phyloP scores from a whole-genome alignment of 2,329 filamentous ascomycete genomes.

The Nectriaceae sp. region DNA sequence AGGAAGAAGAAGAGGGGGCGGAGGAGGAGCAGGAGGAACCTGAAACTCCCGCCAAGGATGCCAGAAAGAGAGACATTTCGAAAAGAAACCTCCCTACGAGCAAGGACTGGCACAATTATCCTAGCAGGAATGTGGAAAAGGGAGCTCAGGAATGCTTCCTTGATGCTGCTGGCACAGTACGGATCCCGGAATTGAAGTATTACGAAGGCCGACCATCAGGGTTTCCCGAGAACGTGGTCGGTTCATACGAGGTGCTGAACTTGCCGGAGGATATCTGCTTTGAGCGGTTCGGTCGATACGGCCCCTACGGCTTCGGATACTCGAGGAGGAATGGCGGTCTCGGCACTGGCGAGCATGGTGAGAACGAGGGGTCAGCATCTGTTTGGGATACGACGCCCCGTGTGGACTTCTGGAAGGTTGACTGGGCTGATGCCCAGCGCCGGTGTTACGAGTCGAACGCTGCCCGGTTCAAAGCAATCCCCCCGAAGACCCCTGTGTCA shows the following conservation, averaged over 20 bases:
- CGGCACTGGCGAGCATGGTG: conserved; percentile 82
- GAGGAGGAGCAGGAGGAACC: conserved; percentile 13
- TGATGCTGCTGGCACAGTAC: conserved; percentile 64
- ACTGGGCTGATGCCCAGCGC: conserved; percentile 78
- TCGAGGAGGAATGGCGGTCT: conserved; percentile 75
- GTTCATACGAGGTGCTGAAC: conserved; percentile 81
- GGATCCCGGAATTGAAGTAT: conserved; percentile 70
- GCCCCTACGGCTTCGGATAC: conserved; percentile 90
- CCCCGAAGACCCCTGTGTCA: conserved; percentile 40
- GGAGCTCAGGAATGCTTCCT: conserved; percentile 76
- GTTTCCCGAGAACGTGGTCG: conserved; percentile 81
- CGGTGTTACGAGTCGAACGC: conserved; percentile 73
- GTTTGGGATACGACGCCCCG: conserved; percentile 73
- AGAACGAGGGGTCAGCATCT: conserved; percentile 75
- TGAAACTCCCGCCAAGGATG: conserved; percentile 12
- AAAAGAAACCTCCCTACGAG: conserved; percentile 30
- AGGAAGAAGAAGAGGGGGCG: conserved; percentile 16
- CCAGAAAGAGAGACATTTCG: conserved; percentile 10
- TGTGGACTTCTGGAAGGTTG: conserved; percentile 75
- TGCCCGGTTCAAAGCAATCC: conserved; percentile 63
- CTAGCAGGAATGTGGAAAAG: conserved; percentile 43
- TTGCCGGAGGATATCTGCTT: conserved; percentile 88
- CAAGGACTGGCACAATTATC: conserved; percentile 37
- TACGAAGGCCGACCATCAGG: conserved; percentile 79
- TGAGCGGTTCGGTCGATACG: conserved; percentile 84